These are phyloP conservation scores for Eucalyptus urophylla DNA, from an alignment of 345 rosid species.

Conservation along the genomic window DNA sequence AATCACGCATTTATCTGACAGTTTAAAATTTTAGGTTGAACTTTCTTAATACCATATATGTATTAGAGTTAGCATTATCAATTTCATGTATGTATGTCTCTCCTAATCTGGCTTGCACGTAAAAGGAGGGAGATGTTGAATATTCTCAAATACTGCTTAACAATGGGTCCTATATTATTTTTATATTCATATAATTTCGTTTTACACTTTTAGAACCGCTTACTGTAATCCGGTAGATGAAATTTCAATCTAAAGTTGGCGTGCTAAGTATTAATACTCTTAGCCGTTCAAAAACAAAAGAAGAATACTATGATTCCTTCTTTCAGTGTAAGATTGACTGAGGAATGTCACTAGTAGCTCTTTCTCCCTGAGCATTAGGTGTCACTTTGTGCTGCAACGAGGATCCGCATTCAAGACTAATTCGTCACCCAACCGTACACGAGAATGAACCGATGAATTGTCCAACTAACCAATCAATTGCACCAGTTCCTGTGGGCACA, in stretches of 20 bases:
- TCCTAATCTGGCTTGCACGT: neutral
- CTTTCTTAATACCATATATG: too few relatives aligned
- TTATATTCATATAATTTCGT: too few relatives aligned
- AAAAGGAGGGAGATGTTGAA: neutral
- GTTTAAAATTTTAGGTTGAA: too few relatives aligned
- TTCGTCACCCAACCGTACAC: neutral
- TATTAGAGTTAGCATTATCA: too few relatives aligned
- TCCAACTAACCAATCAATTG: neutral
- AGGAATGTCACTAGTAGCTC: neutral
- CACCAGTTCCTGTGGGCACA: neutral
- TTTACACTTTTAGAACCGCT: too few relatives aligned
- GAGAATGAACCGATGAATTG: neutral
- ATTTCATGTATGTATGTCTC: too few relatives aligned
- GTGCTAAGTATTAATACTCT: neutral
- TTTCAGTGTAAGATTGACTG: neutral
- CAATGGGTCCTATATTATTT: too few relatives aligned
- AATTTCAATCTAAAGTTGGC: too few relatives aligned
- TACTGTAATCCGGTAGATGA: too few relatives aligned
- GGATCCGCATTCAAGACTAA: neutral
- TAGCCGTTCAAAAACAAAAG: neutral
- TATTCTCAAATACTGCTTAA: too few relatives aligned
- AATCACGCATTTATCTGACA: too few relatives aligned
- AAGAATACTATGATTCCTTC: neutral
- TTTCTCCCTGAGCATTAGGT: neutral
- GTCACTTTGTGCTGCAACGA: neutral